phyloP scores from a whole-genome alignment of 192 early-diverging fungal genomes.

The Backusella parvicylindrica region DNA sequence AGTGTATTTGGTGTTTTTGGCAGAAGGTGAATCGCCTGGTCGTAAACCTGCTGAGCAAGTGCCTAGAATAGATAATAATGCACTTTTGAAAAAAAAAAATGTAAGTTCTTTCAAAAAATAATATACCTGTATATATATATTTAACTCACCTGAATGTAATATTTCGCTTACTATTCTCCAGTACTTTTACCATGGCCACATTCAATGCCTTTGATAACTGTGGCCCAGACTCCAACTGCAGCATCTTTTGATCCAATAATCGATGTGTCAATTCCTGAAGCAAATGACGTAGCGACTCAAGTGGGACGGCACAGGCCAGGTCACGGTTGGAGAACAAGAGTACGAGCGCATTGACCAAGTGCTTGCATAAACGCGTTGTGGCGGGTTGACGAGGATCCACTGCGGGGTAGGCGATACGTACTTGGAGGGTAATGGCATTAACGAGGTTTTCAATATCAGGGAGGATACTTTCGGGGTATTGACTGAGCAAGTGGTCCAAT shows the following conservation, averaged over 20 bases:
- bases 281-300: conserved; percentile 62
- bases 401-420: conserved; percentile 67
- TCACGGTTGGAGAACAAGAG: conserved; percentile 69
- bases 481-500: conserved; percentile 61
- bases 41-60: conserved; percentile 52
- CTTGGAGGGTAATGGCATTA: conserved; percentile 68
- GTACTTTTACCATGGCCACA: conserved; percentile 82
- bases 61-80: conserved; percentile 71
- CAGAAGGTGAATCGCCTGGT: conserved; percentile 38
- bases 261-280: conserved; percentile 77
- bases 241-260: conserved; percentile 74
- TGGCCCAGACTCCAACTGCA: conserved; percentile 51
- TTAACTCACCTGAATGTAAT: conserved; percentile 57
- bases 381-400: conserved; percentile 47
- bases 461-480: conserved; percentile 46
- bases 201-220: conserved; percentile 75
- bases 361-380: conserved; percentile 72
- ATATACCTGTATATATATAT: too few relatives aligned
- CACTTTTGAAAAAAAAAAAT: conserved; percentile 37
- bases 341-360: conserved; percentile 74
- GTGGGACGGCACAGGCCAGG: conserved; percentile 61
- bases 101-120: too few relatives aligned
- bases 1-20: conserved; percentile 67
- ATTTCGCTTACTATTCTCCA: conserved; percentile 88
- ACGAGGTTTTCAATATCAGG: conserved; percentile 66